Base-by-base conservation (phyloP, 2,329 filamentous ascomycete species). In the Sclerotinia subarctica region DNA sequence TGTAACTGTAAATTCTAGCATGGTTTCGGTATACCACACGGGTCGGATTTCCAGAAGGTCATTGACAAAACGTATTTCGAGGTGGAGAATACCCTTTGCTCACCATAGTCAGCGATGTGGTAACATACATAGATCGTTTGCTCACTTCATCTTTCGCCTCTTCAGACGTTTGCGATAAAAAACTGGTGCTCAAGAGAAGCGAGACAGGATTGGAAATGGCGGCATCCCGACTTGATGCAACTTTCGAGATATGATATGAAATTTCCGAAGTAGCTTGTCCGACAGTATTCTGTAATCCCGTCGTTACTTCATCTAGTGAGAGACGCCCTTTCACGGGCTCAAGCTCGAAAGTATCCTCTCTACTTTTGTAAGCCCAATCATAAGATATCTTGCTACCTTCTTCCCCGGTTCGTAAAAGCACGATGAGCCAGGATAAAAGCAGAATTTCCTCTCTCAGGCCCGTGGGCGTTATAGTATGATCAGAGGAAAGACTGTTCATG, bases 401-500 rank as follows among this genome's bases (percentile, higher is more conserved):
- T 70, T 83, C 82, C 13, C 76, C 75, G 1, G 78, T 81, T 15
- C 81, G 77, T 67, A 82, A 67, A 10, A 83, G 78, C 8, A 81
- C 78, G 17, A 82, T 75, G 19, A 82, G 76, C 82, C 82, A 83
- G 52, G 82, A 78, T 47, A 80, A 56, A 15, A 83, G 77, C 17
- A 83, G 24, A 21, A 80, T 64, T 24, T 81, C 80, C n/a, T 82
- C 78, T 68, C 71, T 79, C 73, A 80, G 76, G 42, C 77, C 74
- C 10, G 79, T 80, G 21, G 72, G 72, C 15, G 74, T 76, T 3
- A 46, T 54, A 5, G 11, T 63, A 21, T 76, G 66, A 47, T 77
- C 69, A 44, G 75, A 70, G 15, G 67, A 70, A 67, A 80, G 74
- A 6, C 70, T 73, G 26, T 53, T 51, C n/a, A 80, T 52, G n/a